phyloP scores from a whole-genome alignment of 2,329 filamentous ascomycete genomes.

The Claviceps paspali region DNA sequence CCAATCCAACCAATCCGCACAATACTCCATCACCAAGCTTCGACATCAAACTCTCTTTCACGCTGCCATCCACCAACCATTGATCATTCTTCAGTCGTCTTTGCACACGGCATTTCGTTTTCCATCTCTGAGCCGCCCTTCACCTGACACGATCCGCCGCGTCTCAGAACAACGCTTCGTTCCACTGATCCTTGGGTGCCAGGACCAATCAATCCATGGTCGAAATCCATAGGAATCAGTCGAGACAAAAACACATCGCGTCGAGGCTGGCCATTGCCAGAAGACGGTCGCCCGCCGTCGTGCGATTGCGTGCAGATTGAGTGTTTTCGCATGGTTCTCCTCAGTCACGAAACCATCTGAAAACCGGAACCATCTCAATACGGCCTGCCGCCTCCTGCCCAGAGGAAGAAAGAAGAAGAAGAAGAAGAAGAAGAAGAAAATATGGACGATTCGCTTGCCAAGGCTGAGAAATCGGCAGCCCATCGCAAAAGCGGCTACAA shows the following conservation, averaged over 20 bases:
- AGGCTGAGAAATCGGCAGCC: constrained; percentile 30
- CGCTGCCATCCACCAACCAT: too few species aligned
- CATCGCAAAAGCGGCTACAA: constrained; percentile 38
- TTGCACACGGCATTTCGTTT: background rate
- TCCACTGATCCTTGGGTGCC: background rate
- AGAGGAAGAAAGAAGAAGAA: background rate
- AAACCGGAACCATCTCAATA: too few species aligned
- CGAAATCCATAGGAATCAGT: background rate
- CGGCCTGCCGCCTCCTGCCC: too few species aligned
- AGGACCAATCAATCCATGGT: background rate
- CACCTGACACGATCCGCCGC: background rate
- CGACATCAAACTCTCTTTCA: background rate
- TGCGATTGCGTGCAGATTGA: background rate
- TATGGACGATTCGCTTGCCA: constrained; percentile 23
- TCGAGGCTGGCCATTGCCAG: constrained; percentile 1
- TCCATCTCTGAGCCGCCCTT: background rate
- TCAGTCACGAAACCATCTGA: background rate
- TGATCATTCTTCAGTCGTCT: background rate
- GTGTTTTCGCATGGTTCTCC: background rate
- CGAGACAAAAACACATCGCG: background rate
- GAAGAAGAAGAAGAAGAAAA: too few species aligned
- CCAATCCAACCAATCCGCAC: background rate
- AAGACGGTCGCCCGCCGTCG: background rate
- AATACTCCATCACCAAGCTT: background rate
- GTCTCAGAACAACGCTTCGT: background rate